Base-by-base conservation (phyloP, 179 eudicot genomes). In the Silene vulgaris region DNA sequence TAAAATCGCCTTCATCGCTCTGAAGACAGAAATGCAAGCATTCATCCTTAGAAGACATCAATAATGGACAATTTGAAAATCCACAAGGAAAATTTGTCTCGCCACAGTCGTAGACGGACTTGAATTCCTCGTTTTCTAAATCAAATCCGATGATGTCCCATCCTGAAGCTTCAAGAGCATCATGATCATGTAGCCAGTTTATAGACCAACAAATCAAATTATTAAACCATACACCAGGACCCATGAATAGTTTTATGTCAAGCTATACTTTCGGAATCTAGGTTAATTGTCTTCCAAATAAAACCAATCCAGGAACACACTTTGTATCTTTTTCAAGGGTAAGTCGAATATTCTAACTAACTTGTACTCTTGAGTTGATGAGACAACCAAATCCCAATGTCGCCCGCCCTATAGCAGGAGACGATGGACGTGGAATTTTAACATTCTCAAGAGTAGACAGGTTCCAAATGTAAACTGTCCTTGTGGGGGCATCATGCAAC, bases 321-420 rank as follows among this genome's bases (percentile, higher is more conserved):
- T 29, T 29, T 54, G 73, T 30, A 56, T 35, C 29, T 19, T 19
- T 29, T 68, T 67, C 19, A 50, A 52, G 28, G 20, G 37, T 4
- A 65, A 1, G 4, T 68, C 21, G 14, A 2, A 11, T 2, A 76
- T 67, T 56, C 65, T 76, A 28, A 75, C 63, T 7, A 67, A 3
- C 23, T 57, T 67, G 54, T 75, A 75, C 57, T 75, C 78, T 32
- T 68, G 5, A 20, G 65, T 54, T 13, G 65, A 20, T 56, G 67
- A 32, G 3, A 66, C 77, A 13, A 13, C 77, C 71, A 74, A 74
- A 12, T 64, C 77, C 62, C 71, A 71, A 74, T 16, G 57, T 56
- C 30, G 13, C 61, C 16, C 11, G 37, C 16, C 28, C 7, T 14
- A 23, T 50, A 28, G 16, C 35, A 28, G 14, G 3, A 50, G 65